A percentile compares a stretch with the other conserved stretches of the same genome.
phyloP scores from a whole-genome alignment of 345 rosid species.

The Syzygium jambos region DNA sequence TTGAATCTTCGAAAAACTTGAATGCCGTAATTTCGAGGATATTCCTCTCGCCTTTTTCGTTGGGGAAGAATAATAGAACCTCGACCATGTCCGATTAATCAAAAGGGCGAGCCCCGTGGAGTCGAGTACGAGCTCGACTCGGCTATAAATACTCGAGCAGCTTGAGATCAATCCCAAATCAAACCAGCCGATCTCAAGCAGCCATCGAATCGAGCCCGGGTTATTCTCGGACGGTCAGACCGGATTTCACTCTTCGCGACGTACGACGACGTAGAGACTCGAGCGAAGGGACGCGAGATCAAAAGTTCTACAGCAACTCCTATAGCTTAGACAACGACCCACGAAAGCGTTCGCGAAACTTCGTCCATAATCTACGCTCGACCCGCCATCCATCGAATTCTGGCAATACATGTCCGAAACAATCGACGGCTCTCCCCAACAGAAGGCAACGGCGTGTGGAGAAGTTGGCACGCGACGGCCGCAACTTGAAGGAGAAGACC shows the following conservation, averaged over 20 bases:
- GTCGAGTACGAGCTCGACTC: background rate
- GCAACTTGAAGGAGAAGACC: background rate
- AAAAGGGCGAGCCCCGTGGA: background rate
- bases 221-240: background rate
- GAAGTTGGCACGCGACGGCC: background rate
- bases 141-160: background rate
- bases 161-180: background rate
- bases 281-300: background rate
- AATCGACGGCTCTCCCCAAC: background rate
- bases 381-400: background rate
- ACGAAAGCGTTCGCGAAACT: background rate
- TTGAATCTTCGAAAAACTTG: no score
- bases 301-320: background rate
- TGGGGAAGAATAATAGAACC: background rate
- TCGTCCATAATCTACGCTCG: background rate
- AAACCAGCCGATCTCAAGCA: background rate
- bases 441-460: background rate
- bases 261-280: background rate
- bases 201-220: background rate
- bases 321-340: background rate
- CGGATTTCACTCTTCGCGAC: accelerated
- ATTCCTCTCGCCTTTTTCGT: background rate
- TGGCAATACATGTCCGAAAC: background rate
- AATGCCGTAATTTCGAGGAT: background rate
- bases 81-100: background rate